phyloP scores from a whole-genome alignment of 768 basidiomycete genomes.

The Lyophyllum shimeji region DNA sequence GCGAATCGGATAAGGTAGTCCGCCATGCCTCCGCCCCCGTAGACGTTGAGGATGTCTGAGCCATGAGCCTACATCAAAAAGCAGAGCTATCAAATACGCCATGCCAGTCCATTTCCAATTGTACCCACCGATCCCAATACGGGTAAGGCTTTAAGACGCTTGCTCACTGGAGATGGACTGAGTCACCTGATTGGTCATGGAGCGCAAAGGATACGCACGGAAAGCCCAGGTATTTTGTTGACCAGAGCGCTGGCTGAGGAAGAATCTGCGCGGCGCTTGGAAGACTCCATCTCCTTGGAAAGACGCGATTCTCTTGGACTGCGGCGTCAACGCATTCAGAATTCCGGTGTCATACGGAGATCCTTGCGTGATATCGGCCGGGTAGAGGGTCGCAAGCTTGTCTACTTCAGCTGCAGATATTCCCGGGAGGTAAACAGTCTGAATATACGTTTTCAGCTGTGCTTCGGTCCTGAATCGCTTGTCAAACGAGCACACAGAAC shows the following conservation, averaged over 20 bases:
- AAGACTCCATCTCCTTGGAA: slow-evolving; percentile 51
- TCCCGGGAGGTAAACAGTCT: slow-evolving; percentile 30
- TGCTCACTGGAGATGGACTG: slow-evolving; percentile 42
- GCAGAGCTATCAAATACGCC: background rate
- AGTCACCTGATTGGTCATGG: background rate
- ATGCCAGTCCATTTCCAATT: slow-evolving; percentile 6
- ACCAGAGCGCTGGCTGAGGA: slow-evolving; percentile 35
- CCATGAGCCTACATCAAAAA: slow-evolving; percentile 35
- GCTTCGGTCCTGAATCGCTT: slow-evolving; percentile 17
- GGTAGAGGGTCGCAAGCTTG: slow-evolving; percentile 33
- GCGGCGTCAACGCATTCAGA: slow-evolving; percentile 42
- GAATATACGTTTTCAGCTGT: slow-evolving; percentile 27
- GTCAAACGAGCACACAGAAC: too few species aligned
- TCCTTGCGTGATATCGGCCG: slow-evolving; percentile 39
- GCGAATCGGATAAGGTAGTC: slow-evolving; percentile 50
- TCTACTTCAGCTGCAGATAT: slow-evolving; percentile 27
- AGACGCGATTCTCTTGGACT: slow-evolving; percentile 52
- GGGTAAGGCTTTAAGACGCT: slow-evolving; percentile 40
- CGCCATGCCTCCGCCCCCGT: slow-evolving; percentile 38
- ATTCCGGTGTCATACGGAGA: slow-evolving; percentile 53
- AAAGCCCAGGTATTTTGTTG: slow-evolving; percentile 46
- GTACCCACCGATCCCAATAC: slow-evolving; percentile 42
- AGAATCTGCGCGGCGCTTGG: slow-evolving; percentile 47
- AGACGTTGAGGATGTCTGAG: slow-evolving; percentile 42
- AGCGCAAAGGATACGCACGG: slow-evolving; percentile 25